Evolutionary conservation across 1,139 yeast genomes (phyloP).

Genomic region (Diutina rugosa): DNA sequence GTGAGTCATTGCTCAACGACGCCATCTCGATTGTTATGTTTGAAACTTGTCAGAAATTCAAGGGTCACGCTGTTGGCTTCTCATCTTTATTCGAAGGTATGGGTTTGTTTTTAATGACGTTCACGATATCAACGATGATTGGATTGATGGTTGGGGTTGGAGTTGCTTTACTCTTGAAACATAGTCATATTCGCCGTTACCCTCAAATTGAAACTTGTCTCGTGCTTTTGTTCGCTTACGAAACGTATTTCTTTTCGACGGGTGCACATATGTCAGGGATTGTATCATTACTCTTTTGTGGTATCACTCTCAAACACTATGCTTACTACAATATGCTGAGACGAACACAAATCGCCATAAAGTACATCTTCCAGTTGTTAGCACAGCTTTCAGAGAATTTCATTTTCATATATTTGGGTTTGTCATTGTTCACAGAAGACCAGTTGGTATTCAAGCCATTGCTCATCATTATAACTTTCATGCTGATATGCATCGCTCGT

Average conservation of each 20-base stretch:
- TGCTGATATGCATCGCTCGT: constrained; percentile 87
- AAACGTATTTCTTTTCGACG: constrained; percentile 92
- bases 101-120: constrained; percentile 86
- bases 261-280: constrained; percentile 99
- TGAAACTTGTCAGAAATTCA: constrained; percentile 95
- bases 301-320: constrained; percentile 91
- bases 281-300: constrained; percentile 88
- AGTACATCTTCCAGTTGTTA: constrained; percentile 81
- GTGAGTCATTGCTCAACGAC: constrained; percentile 89
- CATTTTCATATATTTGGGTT: constrained; percentile 88
- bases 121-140: constrained; percentile 82
- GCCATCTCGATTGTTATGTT: constrained; percentile 98
- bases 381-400: constrained; percentile 96
- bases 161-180: constrained; percentile 83
- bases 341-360: constrained; percentile 91
- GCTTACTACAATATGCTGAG: constrained; percentile 97
- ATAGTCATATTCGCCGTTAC: constrained; percentile 82
- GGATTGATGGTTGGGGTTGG: constrained; percentile 81
- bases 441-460: constrained; percentile 90
- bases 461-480: constrained; percentile 77
- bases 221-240: constrained; percentile 83
- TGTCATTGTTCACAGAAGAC: constrained; percentile 90
- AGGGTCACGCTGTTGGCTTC: constrained; percentile 66
- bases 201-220: constrained; percentile 95
- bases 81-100: constrained; percentile 84